Conservation (phyloP, 2,329 filamentous ascomycete genomes). For the Microcera coccophila region DNA sequence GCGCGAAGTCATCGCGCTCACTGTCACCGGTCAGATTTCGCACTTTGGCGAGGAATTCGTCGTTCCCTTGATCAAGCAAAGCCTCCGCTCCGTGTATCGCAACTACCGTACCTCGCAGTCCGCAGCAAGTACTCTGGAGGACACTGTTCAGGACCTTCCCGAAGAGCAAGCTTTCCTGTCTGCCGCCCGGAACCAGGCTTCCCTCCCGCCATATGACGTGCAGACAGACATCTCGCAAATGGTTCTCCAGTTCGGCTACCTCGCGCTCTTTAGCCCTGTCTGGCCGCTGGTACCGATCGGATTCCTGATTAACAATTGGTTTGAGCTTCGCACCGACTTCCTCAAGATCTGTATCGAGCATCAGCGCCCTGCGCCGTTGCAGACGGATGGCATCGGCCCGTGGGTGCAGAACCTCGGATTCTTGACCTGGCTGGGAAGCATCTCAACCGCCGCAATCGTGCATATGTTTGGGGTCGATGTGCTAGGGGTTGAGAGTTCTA, state of each 20-base stretch:
- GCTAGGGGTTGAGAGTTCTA: constrained; percentile 51
- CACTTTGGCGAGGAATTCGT: constrained; percentile 70
- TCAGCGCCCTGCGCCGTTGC: constrained; percentile 64
- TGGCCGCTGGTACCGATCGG: constrained; percentile 72
- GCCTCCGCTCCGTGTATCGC: constrained; percentile 44
- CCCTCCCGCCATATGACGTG: constrained; percentile 66
- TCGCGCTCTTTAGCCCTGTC: constrained; percentile 68
- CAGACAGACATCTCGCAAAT: constrained; percentile 70
- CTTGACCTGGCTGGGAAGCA: constrained; percentile 67
- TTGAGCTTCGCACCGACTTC: constrained; percentile 72
- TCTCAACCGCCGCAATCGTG: constrained; percentile 68
- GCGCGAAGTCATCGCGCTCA: constrained; percentile 72
- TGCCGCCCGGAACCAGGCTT: constrained; percentile 63
- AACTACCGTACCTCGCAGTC: constrained; percentile 34
- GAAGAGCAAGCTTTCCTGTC: constrained; percentile 62
- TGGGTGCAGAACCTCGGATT: constrained; percentile 67
- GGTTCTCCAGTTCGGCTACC: constrained; percentile 69
- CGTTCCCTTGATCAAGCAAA: constrained; percentile 64
- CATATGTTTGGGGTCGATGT: constrained; percentile 67
- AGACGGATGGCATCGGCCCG: constrained; percentile 70
- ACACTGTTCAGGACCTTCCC: constrained; percentile 52
- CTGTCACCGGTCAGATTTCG: constrained; percentile 67
- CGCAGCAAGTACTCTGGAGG: constrained; percentile 43
- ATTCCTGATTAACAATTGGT: constrained; percentile 73
- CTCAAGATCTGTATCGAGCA: constrained; percentile 73